phyloP scores from a whole-genome alignment of 495 filamentous ascomycete genomes.

The Daldinia decipiens region DNA sequence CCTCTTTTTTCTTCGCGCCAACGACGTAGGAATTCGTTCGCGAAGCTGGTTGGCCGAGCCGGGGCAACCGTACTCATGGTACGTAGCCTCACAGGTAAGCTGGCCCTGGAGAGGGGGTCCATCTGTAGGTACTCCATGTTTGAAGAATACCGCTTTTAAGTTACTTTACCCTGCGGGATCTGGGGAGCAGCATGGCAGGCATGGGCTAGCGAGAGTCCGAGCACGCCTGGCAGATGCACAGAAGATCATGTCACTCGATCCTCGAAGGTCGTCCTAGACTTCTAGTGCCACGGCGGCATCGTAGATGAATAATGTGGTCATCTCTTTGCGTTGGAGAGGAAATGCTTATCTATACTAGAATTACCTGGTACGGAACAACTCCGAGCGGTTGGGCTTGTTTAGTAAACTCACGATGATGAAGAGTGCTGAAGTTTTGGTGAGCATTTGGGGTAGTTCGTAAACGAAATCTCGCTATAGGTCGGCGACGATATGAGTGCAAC shows the following conservation, averaged over 20 bases:
- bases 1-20: constrained; percentile 10
- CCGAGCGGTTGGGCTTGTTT: constrained; percentile 35
- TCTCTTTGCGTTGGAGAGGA: neutral
- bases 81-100: constrained; percentile 40
- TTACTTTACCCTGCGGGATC: constrained; percentile 29
- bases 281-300: constrained; percentile 4
- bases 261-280: constrained; percentile 8
- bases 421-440: constrained; percentile 14
- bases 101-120: constrained; percentile 25
- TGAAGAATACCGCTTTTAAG: constrained; percentile 22
- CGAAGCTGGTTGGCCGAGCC: constrained; percentile 36
- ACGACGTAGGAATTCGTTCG: constrained; percentile 11
- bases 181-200: constrained; percentile 32
- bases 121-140: constrained; percentile 18
- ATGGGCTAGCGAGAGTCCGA: constrained; percentile 31
- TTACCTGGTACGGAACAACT: constrained; percentile 30
- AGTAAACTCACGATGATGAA: constrained; percentile 35
- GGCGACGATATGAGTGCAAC: constrained; percentile 28
- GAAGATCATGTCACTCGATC: constrained; percentile 41
- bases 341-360: neutral
- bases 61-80: constrained; percentile 15
- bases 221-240: constrained; percentile 29
- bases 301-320: neutral
- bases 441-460: constrained; percentile 17
- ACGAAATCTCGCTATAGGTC: constrained; percentile 26